phyloP scores from a whole-genome alignment of 306 rosid species.

The Quercus ilex region DNA sequence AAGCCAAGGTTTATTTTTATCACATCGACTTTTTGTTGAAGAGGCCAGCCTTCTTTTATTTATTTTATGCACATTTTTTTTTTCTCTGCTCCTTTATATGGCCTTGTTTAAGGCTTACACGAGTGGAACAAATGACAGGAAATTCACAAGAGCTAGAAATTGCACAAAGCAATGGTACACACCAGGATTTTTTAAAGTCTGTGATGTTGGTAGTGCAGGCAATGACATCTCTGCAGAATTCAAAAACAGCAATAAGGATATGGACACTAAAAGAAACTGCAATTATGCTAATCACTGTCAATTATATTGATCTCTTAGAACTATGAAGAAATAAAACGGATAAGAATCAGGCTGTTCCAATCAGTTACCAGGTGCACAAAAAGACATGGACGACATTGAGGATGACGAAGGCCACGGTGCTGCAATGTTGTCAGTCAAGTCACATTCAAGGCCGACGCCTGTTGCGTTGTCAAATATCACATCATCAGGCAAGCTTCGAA shows the following conservation, averaged over 20 bases:
- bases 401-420: constrained; percentile 99
- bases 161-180: constrained; percentile 28
- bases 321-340: background rate
- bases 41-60: background rate
- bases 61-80: background rate
- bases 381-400: constrained; percentile 71
- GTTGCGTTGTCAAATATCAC: constrained; percentile 77
- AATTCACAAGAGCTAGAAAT: background rate
- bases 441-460: constrained; percentile 88
- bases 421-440: constrained; percentile 83
- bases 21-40: background rate
- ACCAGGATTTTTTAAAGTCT: constrained; percentile 81
- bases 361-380: constrained; percentile 92
- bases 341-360: background rate
- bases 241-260: background rate
- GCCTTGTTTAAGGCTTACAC: background rate
- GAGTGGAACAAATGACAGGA: background rate
- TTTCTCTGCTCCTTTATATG: no score
- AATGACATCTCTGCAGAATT: constrained; percentile 89
- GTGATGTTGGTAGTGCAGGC: constrained; percentile 88
- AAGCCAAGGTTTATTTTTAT: background rate
- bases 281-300: constrained; percentile 12
- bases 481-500: constrained; percentile 87
- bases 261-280: constrained; percentile 3
- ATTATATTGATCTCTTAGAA: background rate